Percentiles rank a stretch among this genome's conserved stretches.
These are phyloP conservation scores for Elsinoe necatrix DNA, from an alignment of 2,329 filamentous ascomycete genomes.

Conservation along the genomic window DNA sequence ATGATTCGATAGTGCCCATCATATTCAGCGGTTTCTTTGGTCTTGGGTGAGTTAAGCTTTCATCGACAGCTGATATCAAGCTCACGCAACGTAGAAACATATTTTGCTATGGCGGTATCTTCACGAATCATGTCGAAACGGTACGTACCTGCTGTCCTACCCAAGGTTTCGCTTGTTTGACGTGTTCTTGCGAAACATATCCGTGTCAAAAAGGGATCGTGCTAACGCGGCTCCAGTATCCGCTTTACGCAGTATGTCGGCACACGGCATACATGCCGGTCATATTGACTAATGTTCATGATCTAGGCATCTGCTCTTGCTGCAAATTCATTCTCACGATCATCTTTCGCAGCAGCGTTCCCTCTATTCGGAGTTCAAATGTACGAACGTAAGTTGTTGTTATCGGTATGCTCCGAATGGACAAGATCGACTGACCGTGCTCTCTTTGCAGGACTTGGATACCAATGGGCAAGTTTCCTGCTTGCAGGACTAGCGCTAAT, in stretches of 20 bases:
- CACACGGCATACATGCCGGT: neutral
- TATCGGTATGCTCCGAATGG: constrained; percentile 3
- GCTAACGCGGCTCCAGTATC: constrained; percentile 31
- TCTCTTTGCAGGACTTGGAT: constrained; percentile 35
- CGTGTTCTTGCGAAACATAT: constrained; percentile 9
- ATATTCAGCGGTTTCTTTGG: constrained; percentile 42
- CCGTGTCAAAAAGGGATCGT: neutral
- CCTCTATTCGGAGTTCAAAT: constrained; percentile 44
- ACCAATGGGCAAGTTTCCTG: constrained; percentile 43
- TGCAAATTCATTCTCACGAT: constrained; percentile 43
- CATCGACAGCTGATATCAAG: neutral
- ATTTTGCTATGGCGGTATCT: constrained; percentile 72
- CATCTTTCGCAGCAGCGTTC: constrained; percentile 40
- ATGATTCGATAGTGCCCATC: constrained; percentile 35
- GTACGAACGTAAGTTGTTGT: constrained; percentile 39
- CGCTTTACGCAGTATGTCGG: constrained; percentile 34
- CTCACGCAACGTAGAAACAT: constrained; percentile 15
- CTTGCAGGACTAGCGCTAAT: constrained; percentile 42
- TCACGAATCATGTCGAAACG: constrained; percentile 72
- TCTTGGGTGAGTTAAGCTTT: constrained; percentile 30
- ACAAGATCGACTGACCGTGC: constrained; percentile 36
- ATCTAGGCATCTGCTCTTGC: constrained; percentile 39
- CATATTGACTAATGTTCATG: neutral
- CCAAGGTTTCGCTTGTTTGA: neutral
- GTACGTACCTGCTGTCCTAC: constrained; percentile 29